Evolutionary conservation across 2,329 filamentous ascomycete genomes (phyloP).

Genomic region (Venturiaceae sp.): DNA sequence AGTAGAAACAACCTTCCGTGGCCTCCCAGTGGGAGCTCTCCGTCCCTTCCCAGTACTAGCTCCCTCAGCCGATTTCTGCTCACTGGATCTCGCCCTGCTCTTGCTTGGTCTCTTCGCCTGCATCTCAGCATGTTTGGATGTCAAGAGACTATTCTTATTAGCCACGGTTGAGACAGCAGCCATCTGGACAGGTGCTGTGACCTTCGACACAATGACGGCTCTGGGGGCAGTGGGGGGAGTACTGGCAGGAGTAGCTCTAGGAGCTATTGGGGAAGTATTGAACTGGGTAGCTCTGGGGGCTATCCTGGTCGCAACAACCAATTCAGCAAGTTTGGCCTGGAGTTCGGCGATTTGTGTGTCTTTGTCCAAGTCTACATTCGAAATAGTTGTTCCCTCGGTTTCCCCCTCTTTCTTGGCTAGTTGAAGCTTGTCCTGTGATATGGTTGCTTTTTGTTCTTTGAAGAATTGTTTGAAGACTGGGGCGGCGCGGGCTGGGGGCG

Average conservation of each 20-base stretch:
- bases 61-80: not conserved
- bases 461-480: slow-evolving; percentile 2
- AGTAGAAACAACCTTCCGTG: not conserved
- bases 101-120: not conserved
- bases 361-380: not conserved
- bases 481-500: not conserved
- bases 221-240: too few relatives aligned
- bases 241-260: too few relatives aligned
- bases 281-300: not conserved
- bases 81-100: not conserved
- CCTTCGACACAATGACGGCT: too few relatives aligned
- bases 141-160: not conserved
- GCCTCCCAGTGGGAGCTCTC: not conserved
- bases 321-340: not conserved
- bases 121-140: not conserved
- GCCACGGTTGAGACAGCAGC: not conserved
- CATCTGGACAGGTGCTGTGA: too few relatives aligned
- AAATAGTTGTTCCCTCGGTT: not conserved
- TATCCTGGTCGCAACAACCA: not conserved
- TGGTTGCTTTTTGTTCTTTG: not conserved
- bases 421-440: not conserved
- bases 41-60: not conserved
- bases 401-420: not conserved
- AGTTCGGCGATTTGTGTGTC: not conserved
- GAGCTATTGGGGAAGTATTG: too few relatives aligned